Evolutionary conservation across 345 rosid species (phyloP), one percentile per base, ranked within the genome.

Genomic region (Durio zibethinus): DNA sequence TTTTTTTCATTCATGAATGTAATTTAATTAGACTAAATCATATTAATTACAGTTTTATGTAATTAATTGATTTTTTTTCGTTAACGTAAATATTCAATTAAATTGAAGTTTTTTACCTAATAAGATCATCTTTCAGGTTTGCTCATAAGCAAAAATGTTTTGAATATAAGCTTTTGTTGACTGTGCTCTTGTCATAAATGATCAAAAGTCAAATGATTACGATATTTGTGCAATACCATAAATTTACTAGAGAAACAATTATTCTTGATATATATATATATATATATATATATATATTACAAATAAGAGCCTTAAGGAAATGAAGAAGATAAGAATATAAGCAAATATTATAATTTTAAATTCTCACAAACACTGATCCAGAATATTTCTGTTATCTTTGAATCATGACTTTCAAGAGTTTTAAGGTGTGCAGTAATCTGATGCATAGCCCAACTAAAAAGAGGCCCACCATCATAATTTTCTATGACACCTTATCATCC

Each of bases 401-500:
- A 67, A 96, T 98, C 97, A 90, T 92, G 79, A 91, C 66, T 84
- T 93, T 93, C n/a, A 48, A 93, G 93, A 81, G 95, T 96, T 83
- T 96, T 93, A 78, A 96, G 94, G 86, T 96, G 98, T 62, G 98
- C 88, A 60, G 97, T 93, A 74, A 96, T 88, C 83, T 96, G 99
- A 90, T 96, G 98, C 99, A 96, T 96, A 72, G 95, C 94, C 99
- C 99, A 96, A 81, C 97, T 92, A 81, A 91, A 93, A 78, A 96
- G 90, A 85, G 93, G 97, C 65, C 98, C 97, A 42, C 98, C 97
- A 81, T 96, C 99, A 64, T 88, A 92, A 80, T 92, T 91, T 86
- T 96, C 97, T 88, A 31, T 93, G 99, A 81, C 96, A 91, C 79
- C 87, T 87, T 81, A 87, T 89, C 97, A 90, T 91, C 82, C 99